phyloP scores from a whole-genome alignment of 345 rosid genomes.

The Erodium maritimum region DNA sequence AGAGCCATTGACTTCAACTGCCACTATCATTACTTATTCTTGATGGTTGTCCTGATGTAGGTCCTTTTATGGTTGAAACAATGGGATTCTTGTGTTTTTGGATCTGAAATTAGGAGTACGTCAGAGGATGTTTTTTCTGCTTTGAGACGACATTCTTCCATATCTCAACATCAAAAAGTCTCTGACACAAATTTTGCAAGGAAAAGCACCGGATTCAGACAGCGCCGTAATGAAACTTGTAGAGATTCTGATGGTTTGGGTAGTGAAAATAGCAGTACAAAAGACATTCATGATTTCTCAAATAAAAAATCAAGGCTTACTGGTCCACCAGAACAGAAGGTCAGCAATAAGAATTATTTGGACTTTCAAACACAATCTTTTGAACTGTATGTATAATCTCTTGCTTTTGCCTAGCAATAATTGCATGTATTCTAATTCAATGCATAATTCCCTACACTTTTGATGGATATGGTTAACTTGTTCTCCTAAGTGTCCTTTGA shows the following conservation, averaged over 20 bases:
- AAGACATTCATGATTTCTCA: slow-evolving; percentile 30
- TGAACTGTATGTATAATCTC: slow-evolving; percentile 2
- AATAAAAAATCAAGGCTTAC: slow-evolving; percentile 44
- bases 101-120: slow-evolving; percentile 86
- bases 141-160: slow-evolving; percentile 70
- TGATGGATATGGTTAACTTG: not conserved
- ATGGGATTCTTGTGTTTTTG: slow-evolving; percentile 97
- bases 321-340: slow-evolving; percentile 87
- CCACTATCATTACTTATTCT: not conserved
- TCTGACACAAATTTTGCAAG: slow-evolving; percentile 33
- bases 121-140: slow-evolving; percentile 79
- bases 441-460: not conserved
- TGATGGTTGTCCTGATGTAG: slow-evolving; percentile 25
- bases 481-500: slow-evolving; percentile 1
- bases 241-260: slow-evolving; percentile 25
- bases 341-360: slow-evolving; percentile 13
- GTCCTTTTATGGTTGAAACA: slow-evolving; percentile 93
- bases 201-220: slow-evolving; percentile 34
- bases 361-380: not conserved
- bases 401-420: not conserved
- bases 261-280: slow-evolving; percentile 20
- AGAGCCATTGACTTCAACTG: not conserved
- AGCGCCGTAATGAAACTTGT: slow-evolving; percentile 34
- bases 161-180: slow-evolving; percentile 39
- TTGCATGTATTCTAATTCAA: not conserved